Conservation (phyloP, 805 yeast genomes). For the Ogataea haglerorum region DNA sequence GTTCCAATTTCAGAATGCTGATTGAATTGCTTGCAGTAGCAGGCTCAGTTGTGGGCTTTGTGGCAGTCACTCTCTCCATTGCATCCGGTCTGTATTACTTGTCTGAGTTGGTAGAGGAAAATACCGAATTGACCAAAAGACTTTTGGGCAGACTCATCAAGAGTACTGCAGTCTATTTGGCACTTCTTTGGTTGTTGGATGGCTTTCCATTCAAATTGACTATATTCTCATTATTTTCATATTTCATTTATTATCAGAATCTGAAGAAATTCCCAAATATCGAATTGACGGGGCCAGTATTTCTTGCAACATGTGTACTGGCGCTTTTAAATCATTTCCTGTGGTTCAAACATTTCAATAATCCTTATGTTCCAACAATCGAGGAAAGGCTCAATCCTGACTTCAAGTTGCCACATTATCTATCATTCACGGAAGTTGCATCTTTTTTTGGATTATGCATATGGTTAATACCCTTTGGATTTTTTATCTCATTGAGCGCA, state of each 20-base stretch:
- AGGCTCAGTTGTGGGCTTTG: slow-evolving; percentile 61
- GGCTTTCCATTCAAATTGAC: slow-evolving; percentile 72
- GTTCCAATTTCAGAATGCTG: slow-evolving; percentile 40
- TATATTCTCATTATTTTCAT: slow-evolving; percentile 64
- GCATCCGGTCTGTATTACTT: slow-evolving; percentile 91
- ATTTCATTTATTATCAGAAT: slow-evolving; percentile 72
- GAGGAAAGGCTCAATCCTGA: slow-evolving; percentile 54
- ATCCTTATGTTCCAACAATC: slow-evolving; percentile 69
- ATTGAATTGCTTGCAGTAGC: slow-evolving; percentile 54
- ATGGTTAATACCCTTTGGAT: slow-evolving; percentile 91
- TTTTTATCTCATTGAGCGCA: slow-evolving; percentile 88
- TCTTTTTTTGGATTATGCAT: slow-evolving; percentile 90
- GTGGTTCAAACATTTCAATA: slow-evolving; percentile 85
- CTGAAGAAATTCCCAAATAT: slow-evolving; percentile 82
- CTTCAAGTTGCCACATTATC: slow-evolving; percentile 63
- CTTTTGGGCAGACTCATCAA: slow-evolving; percentile 63
- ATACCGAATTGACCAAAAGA: slow-evolving; percentile 78
- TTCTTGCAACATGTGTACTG: slow-evolving; percentile 65
- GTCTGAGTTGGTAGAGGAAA: slow-evolving; percentile 91
- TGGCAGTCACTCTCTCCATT: slow-evolving; percentile 53
- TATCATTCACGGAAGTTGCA: slow-evolving; percentile 86
- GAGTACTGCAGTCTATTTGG: slow-evolving; percentile 50
- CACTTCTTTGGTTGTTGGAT: slow-evolving; percentile 66
- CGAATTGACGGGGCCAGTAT: slow-evolving; percentile 64
- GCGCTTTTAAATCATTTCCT: slow-evolving; percentile 79